phyloP scores from a whole-genome alignment of 2,329 filamentous ascomycete species.

The Fusarium cicatricum region DNA sequence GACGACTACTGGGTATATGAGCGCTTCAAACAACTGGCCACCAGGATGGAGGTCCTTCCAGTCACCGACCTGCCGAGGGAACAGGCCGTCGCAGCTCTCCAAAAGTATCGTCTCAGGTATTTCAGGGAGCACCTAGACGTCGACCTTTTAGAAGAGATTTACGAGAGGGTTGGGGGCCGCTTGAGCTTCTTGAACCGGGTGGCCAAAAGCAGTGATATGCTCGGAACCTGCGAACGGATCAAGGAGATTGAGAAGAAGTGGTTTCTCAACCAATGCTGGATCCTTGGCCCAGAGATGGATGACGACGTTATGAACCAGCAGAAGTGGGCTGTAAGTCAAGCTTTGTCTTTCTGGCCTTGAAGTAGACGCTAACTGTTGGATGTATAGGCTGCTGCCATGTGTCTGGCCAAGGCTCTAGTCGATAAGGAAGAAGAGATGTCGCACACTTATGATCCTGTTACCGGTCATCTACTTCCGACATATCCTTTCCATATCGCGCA shows the following conservation, averaged over 20 bases:
- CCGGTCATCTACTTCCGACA: slow-evolving; percentile 79
- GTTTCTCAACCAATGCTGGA: slow-evolving; percentile 80
- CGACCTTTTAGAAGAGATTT: slow-evolving; percentile 76
- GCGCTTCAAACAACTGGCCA: slow-evolving; percentile 88
- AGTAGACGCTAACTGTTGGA: slow-evolving; percentile 11
- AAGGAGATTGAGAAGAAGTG: slow-evolving; percentile 76
- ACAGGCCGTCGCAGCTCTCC: slow-evolving; percentile 79
- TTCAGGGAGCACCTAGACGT: slow-evolving; percentile 67
- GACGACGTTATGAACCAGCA: slow-evolving; percentile 99
- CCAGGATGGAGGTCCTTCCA: slow-evolving; percentile 91
- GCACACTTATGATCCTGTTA: slow-evolving; percentile 70
- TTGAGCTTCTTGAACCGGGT: slow-evolving; percentile 89
- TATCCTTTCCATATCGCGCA: slow-evolving; percentile 84
- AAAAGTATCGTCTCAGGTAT: slow-evolving; percentile 83
- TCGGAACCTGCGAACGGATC: slow-evolving; percentile 78
- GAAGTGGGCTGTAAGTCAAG: slow-evolving; percentile 81
- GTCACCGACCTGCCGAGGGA: slow-evolving; percentile 83
- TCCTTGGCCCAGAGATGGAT: slow-evolving; percentile 79
- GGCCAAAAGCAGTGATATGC: slow-evolving; percentile 85
- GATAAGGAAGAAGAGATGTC: slow-evolving; percentile 75
- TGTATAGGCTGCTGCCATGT: slow-evolving; percentile 83
- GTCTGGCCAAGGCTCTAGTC: slow-evolving; percentile 90
- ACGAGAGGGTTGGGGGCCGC: slow-evolving; percentile 86
- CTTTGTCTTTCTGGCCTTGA: background rate
- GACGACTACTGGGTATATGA: slow-evolving; percentile 99